Evolutionary conservation across 202 grass and related monocot species (phyloP).

Genomic region (Bolboschoenoplectus hybrid): DNA sequence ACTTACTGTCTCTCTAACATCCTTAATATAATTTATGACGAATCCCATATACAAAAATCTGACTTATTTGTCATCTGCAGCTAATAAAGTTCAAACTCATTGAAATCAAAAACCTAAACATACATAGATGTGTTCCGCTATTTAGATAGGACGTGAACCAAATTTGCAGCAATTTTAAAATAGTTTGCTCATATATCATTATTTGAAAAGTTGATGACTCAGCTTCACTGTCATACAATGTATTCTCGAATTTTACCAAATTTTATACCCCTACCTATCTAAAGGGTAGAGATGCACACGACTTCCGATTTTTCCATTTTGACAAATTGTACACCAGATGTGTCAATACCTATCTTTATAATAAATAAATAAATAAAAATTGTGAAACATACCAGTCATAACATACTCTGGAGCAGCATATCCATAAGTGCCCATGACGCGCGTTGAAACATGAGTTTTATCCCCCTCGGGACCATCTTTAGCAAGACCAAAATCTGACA

Average conservation of each 20-base stretch:
- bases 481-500: slow-evolving; percentile 97
- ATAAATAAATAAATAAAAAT: background rate
- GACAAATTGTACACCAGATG: background rate
- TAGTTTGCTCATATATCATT: background rate
- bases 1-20: background rate
- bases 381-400: slow-evolving; percentile 75
- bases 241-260: slow-evolving; percentile 18
- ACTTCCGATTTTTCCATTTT: slow-evolving; percentile 12
- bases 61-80: background rate
- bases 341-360: background rate
- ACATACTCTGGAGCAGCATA: slow-evolving; percentile 97
- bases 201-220: background rate
- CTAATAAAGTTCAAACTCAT: background rate
- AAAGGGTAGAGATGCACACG: background rate
- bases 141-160: background rate
- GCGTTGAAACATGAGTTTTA: slow-evolving; percentile 95
- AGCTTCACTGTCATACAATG: background rate
- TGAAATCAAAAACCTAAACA: background rate
- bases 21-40: background rate
- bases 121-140: background rate
- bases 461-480: slow-evolving; percentile 98
- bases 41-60: background rate
- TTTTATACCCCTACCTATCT: background rate
- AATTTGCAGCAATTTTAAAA: background rate
- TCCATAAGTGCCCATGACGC: slow-evolving; percentile 97